Conservation (phyloP, 2,329 filamentous ascomycete species). For the Colletotrichum gloeosporioides region DNA sequence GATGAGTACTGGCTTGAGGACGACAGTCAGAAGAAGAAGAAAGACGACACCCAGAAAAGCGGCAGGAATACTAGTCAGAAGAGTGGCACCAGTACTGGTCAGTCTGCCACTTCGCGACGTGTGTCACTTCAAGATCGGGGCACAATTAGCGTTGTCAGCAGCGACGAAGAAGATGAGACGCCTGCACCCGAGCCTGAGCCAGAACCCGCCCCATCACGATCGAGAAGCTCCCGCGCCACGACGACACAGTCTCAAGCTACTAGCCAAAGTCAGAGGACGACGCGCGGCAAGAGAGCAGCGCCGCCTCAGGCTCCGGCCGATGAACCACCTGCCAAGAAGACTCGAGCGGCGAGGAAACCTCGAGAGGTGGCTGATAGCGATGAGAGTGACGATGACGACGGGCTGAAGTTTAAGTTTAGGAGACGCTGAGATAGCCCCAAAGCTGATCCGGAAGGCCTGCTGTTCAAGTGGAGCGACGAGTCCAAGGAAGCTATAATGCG, state of each 20-base stretch:
- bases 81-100: slow-evolving; percentile 22
- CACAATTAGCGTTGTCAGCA: slow-evolving; percentile 40
- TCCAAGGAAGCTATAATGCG: not conserved
- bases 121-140: slow-evolving; percentile 15
- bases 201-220: not conserved
- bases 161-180: slow-evolving; percentile 34
- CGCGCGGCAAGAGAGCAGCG: slow-evolving; percentile 38
- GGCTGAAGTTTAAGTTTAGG: slow-evolving; percentile 61
- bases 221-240: slow-evolving; percentile 9
- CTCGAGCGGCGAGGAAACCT: slow-evolving; percentile 38
- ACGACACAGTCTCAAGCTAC: slow-evolving; percentile 33
- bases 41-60: slow-evolving; percentile 27
- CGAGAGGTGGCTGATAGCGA: slow-evolving; percentile 43
- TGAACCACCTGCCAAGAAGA: slow-evolving; percentile 36
- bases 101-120: not conserved
- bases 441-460: not conserved
- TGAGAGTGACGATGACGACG: slow-evolving; percentile 63
- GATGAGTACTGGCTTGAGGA: slow-evolving; percentile 79
- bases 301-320: slow-evolving; percentile 30
- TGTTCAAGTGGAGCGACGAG: not conserved
- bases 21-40: slow-evolving; percentile 37
- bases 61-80: slow-evolving; percentile 20
- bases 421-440: slow-evolving; percentile 39
- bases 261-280: slow-evolving; percentile 29
- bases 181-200: slow-evolving; percentile 3